phyloP scores from a whole-genome alignment of 176 grass and related monocot genomes.

The Thinopyrum elongatum region DNA sequence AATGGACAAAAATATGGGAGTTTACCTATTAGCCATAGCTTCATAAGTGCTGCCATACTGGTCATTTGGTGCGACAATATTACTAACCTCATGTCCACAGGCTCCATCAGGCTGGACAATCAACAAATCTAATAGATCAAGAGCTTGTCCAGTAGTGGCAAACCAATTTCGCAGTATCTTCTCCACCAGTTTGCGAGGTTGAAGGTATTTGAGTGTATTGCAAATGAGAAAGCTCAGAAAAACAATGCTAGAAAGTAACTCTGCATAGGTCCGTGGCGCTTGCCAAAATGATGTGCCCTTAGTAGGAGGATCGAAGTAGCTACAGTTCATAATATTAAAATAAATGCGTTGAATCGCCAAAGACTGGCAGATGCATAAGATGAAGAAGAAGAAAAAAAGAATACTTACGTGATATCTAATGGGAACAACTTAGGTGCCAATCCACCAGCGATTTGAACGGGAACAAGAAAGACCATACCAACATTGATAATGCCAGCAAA shows the following conservation, averaged over 20 bases:
- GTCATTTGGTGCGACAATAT: constrained; percentile 7
- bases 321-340: constrained; percentile 25
- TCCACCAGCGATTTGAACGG: constrained; percentile 24
- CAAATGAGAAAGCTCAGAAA: constrained; percentile 43
- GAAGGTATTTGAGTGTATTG: constrained; percentile 37
- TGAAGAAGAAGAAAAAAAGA: neutral
- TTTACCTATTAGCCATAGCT: constrained; percentile 37
- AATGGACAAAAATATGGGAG: neutral
- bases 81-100: constrained; percentile 9
- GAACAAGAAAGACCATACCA: constrained; percentile 42
- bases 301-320: constrained; percentile 36
- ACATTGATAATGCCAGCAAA: constrained; percentile 5
- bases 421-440: constrained; percentile 39
- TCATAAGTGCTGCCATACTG: constrained; percentile 20
- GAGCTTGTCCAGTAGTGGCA: constrained; percentile 13
- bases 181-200: constrained; percentile 17
- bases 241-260: constrained; percentile 29
- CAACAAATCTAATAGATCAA: constrained; percentile 31
- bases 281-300: constrained; percentile 29
- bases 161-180: constrained; percentile 31
- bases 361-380: constrained; percentile 1
- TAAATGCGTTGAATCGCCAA: neutral
- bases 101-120: constrained; percentile 15
- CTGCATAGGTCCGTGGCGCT: constrained; percentile 25
- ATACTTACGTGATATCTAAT: constrained; percentile 39